A percentile compares a stretch with the other conserved stretches of the same genome.
Conservation (phyloP, 2,329 filamentous ascomycete species). For the Saccharata proteae region DNA sequence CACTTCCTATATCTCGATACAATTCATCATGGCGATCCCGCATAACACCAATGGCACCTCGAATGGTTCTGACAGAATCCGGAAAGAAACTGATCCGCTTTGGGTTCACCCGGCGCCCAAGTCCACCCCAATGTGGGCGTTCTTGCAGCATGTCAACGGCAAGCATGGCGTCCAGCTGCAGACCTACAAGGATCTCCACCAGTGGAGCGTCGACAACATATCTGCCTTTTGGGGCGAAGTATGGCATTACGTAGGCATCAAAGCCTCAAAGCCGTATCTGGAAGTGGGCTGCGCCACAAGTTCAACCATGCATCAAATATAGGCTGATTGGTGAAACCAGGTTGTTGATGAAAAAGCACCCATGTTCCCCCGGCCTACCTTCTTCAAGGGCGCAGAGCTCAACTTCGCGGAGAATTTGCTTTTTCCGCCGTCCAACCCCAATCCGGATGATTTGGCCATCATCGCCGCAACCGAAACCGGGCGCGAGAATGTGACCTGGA, state of each 20-base stretch:
- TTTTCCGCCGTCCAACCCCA: conserved; percentile 51
- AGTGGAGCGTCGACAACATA: conserved; percentile 72
- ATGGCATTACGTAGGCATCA: conserved; percentile 73
- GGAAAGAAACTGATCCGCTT: too few relatives aligned
- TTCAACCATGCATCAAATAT: not conserved
- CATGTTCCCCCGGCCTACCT: conserved; percentile 79
- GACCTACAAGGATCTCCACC: conserved; percentile 63
- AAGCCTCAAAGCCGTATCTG: conserved; percentile 50
- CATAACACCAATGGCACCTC: conserved; percentile 1
- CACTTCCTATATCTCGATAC: too few relatives aligned
- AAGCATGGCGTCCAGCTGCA: conserved; percentile 51
- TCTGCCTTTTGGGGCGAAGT: conserved; percentile 72
- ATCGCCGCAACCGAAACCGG: conserved; percentile 70
- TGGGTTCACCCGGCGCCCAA: conserved; percentile 60
- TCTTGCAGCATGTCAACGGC: conserved; percentile 56
- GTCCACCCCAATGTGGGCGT: conserved; percentile 59
- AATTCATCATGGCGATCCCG: too few relatives aligned
- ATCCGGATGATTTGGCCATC: conserved; percentile 54
- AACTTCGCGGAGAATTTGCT: conserved; percentile 96
- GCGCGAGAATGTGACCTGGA: conserved; percentile 61
- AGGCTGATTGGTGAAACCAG: conserved; percentile 34
- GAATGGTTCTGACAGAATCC: not conserved
- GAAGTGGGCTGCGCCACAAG: conserved; percentile 40
- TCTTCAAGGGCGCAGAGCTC: conserved; percentile 66
- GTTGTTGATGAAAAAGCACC: conserved; percentile 53